Percentiles rank a stretch among this genome's conserved stretches.
These are phyloP conservation scores for Barnettozyma botsteinii DNA, from an alignment of 805 yeast species.

Conservation along the genomic window DNA sequence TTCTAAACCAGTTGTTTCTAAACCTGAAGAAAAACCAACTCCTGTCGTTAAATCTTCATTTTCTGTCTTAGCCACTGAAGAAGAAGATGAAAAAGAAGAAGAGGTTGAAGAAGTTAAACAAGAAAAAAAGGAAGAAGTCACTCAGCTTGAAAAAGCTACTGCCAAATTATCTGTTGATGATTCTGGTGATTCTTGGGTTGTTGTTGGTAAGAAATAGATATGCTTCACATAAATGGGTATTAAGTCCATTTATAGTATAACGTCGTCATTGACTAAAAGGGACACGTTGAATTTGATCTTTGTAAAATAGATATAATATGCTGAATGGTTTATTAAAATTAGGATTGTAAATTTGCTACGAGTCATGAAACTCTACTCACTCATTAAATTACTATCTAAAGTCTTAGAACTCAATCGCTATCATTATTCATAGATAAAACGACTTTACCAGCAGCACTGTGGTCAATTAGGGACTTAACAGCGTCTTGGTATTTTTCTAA, in stretches of 20 bases:
- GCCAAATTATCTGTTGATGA: slow-evolving; percentile 34
- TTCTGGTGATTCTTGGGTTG: slow-evolving; percentile 39
- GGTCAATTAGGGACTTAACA: slow-evolving; percentile 38
- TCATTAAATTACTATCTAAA: no score
- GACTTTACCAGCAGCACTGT: slow-evolving; percentile 51
- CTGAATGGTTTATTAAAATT: neutral
- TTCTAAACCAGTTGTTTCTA: neutral
- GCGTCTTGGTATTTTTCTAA: slow-evolving; percentile 49
- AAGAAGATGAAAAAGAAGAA: slow-evolving; percentile 41
- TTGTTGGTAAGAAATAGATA: slow-evolving; percentile 35
- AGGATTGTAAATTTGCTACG: no score
- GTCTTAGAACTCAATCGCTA: no score
- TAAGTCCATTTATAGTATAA: no score
- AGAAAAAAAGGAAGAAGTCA: slow-evolving; percentile 17
- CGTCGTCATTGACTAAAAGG: neutral
- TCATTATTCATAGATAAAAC: no score
- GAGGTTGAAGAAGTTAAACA: slow-evolving; percentile 13
- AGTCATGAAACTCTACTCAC: no score
- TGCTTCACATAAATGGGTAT: neutral
- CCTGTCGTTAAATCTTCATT: slow-evolving; percentile 40
- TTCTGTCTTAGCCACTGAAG: slow-evolving; percentile 45
- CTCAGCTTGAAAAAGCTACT: slow-evolving; percentile 33
- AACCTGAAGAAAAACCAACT: slow-evolving; percentile 7
- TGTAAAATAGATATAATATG: slow-evolving; percentile 1
- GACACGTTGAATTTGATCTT: neutral